Evolutionary conservation across 2,329 filamentous ascomycete species (phyloP).

Genomic region (Exophiala dermatitidis): DNA sequence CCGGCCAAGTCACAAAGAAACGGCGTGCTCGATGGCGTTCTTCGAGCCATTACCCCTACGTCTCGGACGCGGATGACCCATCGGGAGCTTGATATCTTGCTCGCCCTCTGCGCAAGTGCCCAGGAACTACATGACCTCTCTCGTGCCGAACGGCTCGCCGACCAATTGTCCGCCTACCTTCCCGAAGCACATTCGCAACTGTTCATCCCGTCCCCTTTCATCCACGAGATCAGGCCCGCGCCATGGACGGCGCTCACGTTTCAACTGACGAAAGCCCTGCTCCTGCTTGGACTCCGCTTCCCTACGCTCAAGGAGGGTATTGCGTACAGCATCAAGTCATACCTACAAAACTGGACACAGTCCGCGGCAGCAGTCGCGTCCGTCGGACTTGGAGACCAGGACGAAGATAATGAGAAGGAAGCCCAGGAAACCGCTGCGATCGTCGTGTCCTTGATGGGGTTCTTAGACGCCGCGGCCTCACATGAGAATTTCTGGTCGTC

Average conservation of each 20-base stretch:
- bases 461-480: conserved; percentile 72
- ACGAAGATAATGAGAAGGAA: conserved; percentile 46
- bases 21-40: conserved; percentile 33
- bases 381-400: conserved; percentile 49
- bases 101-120: conserved; percentile 86
- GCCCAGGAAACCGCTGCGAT: conserved; percentile 66
- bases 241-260: conserved; percentile 80
- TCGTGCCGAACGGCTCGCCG: conserved; percentile 69
- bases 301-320: conserved; percentile 60
- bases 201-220: conserved; percentile 72
- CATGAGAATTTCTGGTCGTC: conserved; percentile 75
- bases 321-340: conserved; percentile 60
- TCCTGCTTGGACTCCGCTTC: conserved; percentile 72
- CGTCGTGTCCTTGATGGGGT: conserved; percentile 79
- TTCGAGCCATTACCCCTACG: conserved; percentile 33
- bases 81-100: conserved; percentile 82
- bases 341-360: conserved; percentile 62
- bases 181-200: conserved; percentile 74
- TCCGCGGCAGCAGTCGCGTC: conserved; percentile 52
- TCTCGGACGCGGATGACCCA: conserved; percentile 51
- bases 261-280: conserved; percentile 69
- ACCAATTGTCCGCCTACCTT: conserved; percentile 75
- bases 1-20: conserved; percentile 25
- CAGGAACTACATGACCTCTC: conserved; percentile 63
- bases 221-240: conserved; percentile 74